Percentiles rank a stretch among this genome's conserved stretches.
Conservation (phyloP, 768 basidiomycete genomes). For the Phaeotremella fagi region DNA sequence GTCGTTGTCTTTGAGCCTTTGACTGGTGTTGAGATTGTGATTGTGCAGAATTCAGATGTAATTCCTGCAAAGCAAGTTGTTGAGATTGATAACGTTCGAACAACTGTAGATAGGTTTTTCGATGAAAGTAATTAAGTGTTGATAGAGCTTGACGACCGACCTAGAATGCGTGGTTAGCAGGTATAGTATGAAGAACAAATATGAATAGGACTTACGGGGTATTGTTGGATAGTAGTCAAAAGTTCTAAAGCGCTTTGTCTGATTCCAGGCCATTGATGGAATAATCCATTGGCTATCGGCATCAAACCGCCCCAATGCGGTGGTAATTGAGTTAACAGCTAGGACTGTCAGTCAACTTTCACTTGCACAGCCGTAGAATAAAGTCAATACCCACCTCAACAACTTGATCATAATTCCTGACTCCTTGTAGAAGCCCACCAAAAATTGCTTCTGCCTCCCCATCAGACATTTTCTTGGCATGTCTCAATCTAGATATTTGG, state of each 20-base stretch:
- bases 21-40: too few species aligned
- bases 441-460: conserved; percentile 71
- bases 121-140: conserved; percentile 36
- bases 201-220: conserved; percentile 57
- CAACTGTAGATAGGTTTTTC: conserved; percentile 31
- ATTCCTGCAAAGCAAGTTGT: too few species aligned
- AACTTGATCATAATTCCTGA: conserved; percentile 79
- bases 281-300: conserved; percentile 80
- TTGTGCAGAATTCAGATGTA: too few species aligned
- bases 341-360: conserved; percentile 2
- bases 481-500: conserved; percentile 75
- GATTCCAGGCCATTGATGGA: conserved; percentile 74
- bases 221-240: conserved; percentile 69
- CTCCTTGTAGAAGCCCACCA: conserved; percentile 63
- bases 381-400: conserved; percentile 61
- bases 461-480: conserved; percentile 66
- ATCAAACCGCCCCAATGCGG: conserved; percentile 76
- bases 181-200: not conserved
- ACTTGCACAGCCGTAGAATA: not conserved
- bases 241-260: conserved; percentile 77
- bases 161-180: conserved; percentile 4
- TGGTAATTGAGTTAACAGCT: conserved; percentile 77
- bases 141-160: conserved; percentile 35
- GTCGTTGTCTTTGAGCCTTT: too few species aligned
- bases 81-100: too few species aligned